Base-by-base conservation (phyloP, 768 basidiomycete species). In the Coprinellus aureogranulatus region DNA sequence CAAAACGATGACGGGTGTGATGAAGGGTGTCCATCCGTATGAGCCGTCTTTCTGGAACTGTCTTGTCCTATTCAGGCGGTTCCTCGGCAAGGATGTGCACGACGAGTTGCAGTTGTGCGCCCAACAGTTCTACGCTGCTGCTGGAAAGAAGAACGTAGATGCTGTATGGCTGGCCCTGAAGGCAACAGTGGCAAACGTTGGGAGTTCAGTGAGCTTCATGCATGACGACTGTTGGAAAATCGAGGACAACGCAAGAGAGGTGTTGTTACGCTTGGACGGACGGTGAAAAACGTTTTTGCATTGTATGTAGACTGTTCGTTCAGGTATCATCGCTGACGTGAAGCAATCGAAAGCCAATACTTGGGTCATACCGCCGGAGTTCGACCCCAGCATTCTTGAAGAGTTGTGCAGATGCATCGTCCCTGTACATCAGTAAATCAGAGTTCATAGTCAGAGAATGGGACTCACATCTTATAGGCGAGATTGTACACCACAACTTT, bases 401-500 rank as follows among this genome's bases (percentile, higher is more conserved):
- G 6, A 95, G 78, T 50, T 70, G 74, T 2, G 92, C 90, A 0
- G 91, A 92, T 2, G 87, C 89, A 45, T 89, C 89, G 63, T 97
- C 94, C 42, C 90, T 92, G 14, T 60, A 53, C 3, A 52, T 30
- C 31, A 45, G 61, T 54, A 46, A 20, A 25, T 46, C 53, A 25
- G 59, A 12, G 45, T 31, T 3, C 49, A 40, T 25, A 34, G 40
- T 9, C 37, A 14, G 54, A 40, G 40, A 26, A 40, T 27, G 44
- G 47, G 16, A 79, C 90, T 64, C 62, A 92, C 97, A 98, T 92
- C 78, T 93, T 94, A 73, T 99, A 99, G 52, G 87, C 86, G 54
- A 98, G 75, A 68, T 94, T 96, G 69, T 98, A 99, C 4, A 98
- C 91, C 3, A 99, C 96, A 57, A 87, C 88, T 59, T 83, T 87